Conservation (phyloP, 2,329 filamentous ascomycete species). For the Aspergillus piperis region DNA sequence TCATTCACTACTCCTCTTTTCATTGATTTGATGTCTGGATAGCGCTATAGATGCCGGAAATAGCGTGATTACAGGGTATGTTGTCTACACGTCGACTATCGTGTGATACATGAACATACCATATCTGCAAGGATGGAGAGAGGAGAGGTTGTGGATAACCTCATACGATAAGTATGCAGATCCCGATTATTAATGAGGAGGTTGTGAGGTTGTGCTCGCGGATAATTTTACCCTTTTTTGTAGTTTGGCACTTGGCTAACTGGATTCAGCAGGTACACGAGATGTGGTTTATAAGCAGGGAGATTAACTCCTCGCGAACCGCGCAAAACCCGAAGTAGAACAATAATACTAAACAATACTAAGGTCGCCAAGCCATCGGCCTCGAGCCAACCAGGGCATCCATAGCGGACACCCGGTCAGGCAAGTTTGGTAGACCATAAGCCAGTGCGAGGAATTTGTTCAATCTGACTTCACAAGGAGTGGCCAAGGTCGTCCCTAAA, state of each 20-base stretch:
- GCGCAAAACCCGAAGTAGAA: conserved; percentile 14
- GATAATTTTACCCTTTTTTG: neutral
- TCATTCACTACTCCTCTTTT: neutral
- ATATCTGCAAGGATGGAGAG: neutral
- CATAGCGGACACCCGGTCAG: neutral
- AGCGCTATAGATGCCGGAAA: no score
- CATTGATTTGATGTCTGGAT: no score
- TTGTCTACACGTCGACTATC: neutral
- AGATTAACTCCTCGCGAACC: conserved; percentile 17
- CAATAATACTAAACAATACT: neutral
- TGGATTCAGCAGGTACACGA: neutral
- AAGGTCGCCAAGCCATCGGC: neutral
- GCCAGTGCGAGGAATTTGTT: neutral
- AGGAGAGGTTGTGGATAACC: neutral
- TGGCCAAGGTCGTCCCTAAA: neutral
- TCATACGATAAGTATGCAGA: neutral
- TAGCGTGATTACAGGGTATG: no score
- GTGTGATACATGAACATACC: neutral
- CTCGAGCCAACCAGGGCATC: conserved; percentile 7
- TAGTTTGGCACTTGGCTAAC: neutral
- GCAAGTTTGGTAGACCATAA: neutral
- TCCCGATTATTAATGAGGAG: neutral
- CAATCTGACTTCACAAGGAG: neutral
- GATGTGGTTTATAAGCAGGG: conserved; percentile 1
- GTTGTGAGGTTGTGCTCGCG: neutral